Percentiles rank a stretch among this genome's conserved stretches.
Conservation (phyloP, 495 filamentous ascomycete species). For the Chaetomium tenue region DNA sequence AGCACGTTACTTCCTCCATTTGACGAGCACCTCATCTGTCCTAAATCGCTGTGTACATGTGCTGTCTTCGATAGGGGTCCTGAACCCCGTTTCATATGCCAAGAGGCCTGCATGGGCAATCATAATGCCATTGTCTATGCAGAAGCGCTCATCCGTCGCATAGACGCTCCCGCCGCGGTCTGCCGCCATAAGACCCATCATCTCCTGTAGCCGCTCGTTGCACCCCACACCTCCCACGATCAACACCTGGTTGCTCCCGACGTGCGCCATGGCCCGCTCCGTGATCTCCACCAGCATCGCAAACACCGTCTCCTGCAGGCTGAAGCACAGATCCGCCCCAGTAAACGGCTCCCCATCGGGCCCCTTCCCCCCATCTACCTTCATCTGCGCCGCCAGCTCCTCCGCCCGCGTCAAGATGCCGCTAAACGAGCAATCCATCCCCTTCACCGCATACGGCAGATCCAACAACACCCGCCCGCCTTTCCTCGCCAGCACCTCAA, state of each 20-base stretch:
- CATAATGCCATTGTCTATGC: slow-evolving; percentile 99
- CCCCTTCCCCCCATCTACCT: slow-evolving; percentile 38
- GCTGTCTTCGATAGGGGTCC: slow-evolving; percentile 72
- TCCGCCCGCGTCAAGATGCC: slow-evolving; percentile 86
- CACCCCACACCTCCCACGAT: slow-evolving; percentile 98
- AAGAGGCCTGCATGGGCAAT: slow-evolving; percentile 94
- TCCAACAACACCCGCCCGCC: slow-evolving; percentile 67
- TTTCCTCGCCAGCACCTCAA: slow-evolving; percentile 90
- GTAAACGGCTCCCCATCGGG: slow-evolving; percentile 56
- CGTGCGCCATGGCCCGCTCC: slow-evolving; percentile 97
- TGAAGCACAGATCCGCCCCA: slow-evolving; percentile 88
- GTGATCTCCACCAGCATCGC: slow-evolving; percentile 99
- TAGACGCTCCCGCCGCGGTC: slow-evolving; percentile 87
- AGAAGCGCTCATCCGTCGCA: slow-evolving; percentile 95
- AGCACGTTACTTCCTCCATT: slow-evolving; percentile 74
- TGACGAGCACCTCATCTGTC: slow-evolving; percentile 89
- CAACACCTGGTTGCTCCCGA: slow-evolving; percentile 83
- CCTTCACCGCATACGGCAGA: slow-evolving; percentile 93
- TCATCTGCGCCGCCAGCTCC: slow-evolving; percentile 64
- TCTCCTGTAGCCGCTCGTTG: slow-evolving; percentile 92
- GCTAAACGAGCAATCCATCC: slow-evolving; percentile 95
- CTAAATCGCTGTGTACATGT: slow-evolving; percentile 92
- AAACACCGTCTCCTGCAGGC: slow-evolving; percentile 89
- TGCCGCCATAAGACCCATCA: slow-evolving; percentile 97
- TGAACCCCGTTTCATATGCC: slow-evolving; percentile 75